Percentiles rank a stretch among this genome's conserved stretches.
phyloP scores from a whole-genome alignment of 2,329 filamentous ascomycete genomes.

The Ceratocystis cacaofunesta region DNA sequence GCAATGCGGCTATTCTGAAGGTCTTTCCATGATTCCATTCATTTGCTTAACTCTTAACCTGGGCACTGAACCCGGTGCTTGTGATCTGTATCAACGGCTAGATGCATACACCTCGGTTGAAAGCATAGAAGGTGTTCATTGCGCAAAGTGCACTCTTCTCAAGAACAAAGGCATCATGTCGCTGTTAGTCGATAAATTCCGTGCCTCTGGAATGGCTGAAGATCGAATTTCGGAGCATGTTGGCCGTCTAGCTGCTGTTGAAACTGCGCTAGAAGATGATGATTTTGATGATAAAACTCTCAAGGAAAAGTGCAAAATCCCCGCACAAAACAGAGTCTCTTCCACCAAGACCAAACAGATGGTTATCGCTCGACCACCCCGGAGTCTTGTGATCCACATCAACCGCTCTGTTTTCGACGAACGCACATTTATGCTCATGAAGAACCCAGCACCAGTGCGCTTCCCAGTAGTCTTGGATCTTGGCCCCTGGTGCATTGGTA shows the following conservation, averaged over 20 bases:
- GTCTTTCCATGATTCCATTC: constrained; percentile 80
- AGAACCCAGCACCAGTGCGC: constrained; percentile 65
- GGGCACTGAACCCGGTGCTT: constrained; percentile 43
- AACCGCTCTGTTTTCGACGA: constrained; percentile 89
- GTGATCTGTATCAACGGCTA: constrained; percentile 63
- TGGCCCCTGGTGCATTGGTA: constrained; percentile 71
- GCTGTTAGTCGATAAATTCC: constrained; percentile 26
- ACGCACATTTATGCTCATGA: constrained; percentile 59
- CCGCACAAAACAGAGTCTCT: constrained; percentile 51
- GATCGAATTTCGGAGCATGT: constrained; percentile 37
- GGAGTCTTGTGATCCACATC: constrained; percentile 70
- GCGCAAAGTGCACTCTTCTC: constrained; percentile 74
- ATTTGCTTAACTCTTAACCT: constrained; percentile 83
- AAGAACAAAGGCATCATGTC: constrained; percentile 35
- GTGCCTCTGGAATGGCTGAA: constrained; percentile 24
- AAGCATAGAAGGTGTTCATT: constrained; percentile 77
- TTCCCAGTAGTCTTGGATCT: constrained; percentile 66
- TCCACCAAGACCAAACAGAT: constrained; percentile 83
- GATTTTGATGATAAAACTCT: constrained; percentile 61
- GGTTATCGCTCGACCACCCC: constrained; percentile 68
- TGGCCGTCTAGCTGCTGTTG: constrained; percentile 48
- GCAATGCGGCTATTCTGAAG: constrained; percentile 72
- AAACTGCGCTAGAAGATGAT: constrained; percentile 59
- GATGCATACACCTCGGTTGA: constrained; percentile 77
- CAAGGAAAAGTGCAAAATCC: constrained; percentile 48